phyloP scores from a whole-genome alignment of 192 early-diverging fungal species.

The Coemansia aciculifera region DNA sequence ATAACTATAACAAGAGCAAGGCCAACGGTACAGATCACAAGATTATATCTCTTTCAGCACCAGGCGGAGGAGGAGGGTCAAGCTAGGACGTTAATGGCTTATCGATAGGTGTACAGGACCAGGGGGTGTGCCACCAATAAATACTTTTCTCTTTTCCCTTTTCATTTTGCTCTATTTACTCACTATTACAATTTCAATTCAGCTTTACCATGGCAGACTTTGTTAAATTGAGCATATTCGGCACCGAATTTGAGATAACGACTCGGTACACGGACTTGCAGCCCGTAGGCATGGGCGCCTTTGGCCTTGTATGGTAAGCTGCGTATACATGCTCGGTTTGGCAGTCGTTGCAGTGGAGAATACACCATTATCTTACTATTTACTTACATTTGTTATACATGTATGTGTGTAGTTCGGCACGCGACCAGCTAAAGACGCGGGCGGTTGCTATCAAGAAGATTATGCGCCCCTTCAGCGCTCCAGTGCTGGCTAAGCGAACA shows the following conservation, averaged over 20 bases:
- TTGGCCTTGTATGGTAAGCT: conserved; percentile 92
- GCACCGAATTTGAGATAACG: conserved; percentile 82
- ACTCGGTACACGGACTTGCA: conserved; percentile 87
- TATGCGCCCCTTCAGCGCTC: conserved; percentile 89
- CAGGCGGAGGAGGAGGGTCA: neutral
- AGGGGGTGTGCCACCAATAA: neutral
- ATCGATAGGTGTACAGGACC: neutral
- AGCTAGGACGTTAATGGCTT: no score
- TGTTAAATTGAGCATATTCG: conserved; percentile 76
- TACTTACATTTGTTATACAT: no score
- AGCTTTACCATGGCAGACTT: conserved; percentile 63
- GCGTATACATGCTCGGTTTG: no score
- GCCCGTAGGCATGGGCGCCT: conserved; percentile 96
- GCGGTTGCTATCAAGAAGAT: conserved; percentile 97
- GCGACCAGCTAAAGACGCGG: conserved; percentile 79
- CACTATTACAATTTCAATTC: neutral
- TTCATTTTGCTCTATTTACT: neutral
- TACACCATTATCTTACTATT: neutral
- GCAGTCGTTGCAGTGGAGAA: no score
- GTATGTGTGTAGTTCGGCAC: conserved; percentile 70
- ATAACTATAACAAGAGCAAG: conserved; percentile 48
- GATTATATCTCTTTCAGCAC: conserved; percentile 34
- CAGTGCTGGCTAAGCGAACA: conserved; percentile 91
- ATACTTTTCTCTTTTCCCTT: neutral
- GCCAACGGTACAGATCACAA: conserved; percentile 47